Percentiles rank a stretch among this genome's conserved stretches.
Evolutionary conservation across 257 asterid genomes (phyloP).

Genomic region (Solanum chmielewskii): DNA sequence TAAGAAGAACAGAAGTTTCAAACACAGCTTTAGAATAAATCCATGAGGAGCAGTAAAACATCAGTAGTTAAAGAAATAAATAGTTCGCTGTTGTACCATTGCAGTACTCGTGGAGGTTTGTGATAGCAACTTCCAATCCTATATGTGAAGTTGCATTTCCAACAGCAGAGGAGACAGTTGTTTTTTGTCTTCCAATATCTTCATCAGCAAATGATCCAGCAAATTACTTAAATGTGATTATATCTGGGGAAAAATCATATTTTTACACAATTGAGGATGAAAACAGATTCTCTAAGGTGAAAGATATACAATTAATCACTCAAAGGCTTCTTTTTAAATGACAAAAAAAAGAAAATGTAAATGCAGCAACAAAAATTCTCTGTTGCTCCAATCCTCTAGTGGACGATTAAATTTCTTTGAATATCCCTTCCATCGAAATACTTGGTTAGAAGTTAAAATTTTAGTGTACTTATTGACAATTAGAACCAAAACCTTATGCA

Average conservation of each 20-base stretch:
- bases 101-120: too few relatives aligned
- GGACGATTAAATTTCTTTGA: too few relatives aligned
- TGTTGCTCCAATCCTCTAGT: background rate
- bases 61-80: background rate
- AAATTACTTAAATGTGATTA: background rate
- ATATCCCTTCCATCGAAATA: too few relatives aligned
- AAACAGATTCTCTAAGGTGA: background rate
- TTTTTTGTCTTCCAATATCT: slow-evolving; percentile 91
- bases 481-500: too few relatives aligned
- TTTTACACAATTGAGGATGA: background rate
- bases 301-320: background rate
- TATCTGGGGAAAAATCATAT: background rate
- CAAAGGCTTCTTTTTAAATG: background rate
- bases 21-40: background rate
- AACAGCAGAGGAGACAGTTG: slow-evolving; percentile 33
- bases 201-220: slow-evolving; percentile 98
- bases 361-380: background rate
- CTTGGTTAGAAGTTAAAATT: too few relatives aligned
- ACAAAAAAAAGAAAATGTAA: background rate
- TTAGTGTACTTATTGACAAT: too few relatives aligned
- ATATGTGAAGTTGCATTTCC: too few relatives aligned
- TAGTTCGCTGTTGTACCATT: too few relatives aligned
- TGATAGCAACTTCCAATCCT: too few relatives aligned
- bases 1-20: background rate
- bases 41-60: background rate